Conservation (phyloP, 2,329 filamentous ascomycete species). For the Delphinella strobiligena region DNA sequence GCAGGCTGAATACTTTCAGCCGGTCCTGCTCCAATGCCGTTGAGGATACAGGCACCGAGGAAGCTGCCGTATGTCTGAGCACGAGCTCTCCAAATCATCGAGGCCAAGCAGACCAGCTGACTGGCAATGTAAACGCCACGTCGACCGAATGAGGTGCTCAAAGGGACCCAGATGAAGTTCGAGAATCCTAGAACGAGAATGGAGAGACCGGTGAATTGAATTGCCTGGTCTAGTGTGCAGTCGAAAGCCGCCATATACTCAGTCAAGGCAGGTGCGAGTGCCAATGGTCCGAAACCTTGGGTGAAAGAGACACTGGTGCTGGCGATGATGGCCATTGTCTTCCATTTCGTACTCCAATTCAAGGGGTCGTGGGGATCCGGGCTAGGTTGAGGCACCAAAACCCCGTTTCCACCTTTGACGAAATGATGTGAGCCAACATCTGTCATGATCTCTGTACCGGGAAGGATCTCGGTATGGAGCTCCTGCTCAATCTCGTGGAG, state of each 20-base stretch:
- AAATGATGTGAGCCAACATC: slow-evolving; percentile 53
- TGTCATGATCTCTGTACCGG: slow-evolving; percentile 48
- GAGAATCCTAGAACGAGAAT: slow-evolving; percentile 47
- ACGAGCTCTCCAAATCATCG: slow-evolving; percentile 45
- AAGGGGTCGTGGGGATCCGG: slow-evolving; percentile 35
- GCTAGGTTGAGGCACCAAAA: slow-evolving; percentile 41
- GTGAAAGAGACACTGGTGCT: slow-evolving; percentile 37
- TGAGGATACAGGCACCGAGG: slow-evolving; percentile 50
- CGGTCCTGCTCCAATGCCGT: slow-evolving; percentile 51
- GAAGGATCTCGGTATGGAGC: slow-evolving; percentile 42
- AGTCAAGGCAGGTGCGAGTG: slow-evolving; percentile 48
- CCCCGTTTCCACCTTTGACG: slow-evolving; percentile 40
- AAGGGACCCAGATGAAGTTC: slow-evolving; percentile 45
- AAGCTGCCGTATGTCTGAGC: slow-evolving; percentile 48
- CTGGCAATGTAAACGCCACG: slow-evolving; percentile 42
- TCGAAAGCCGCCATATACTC: slow-evolving; percentile 45
- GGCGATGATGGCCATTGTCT: slow-evolving; percentile 35
- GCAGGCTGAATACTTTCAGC: slow-evolving; percentile 51
- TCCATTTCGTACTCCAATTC: slow-evolving; percentile 39
- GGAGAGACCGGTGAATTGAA: slow-evolving; percentile 45
- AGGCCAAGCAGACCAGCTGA: slow-evolving; percentile 39
- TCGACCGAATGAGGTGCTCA: slow-evolving; percentile 41
- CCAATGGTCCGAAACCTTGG: slow-evolving; percentile 43
- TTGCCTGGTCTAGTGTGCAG: slow-evolving; percentile 39
- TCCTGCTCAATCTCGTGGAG: slow-evolving; percentile 37